Conservation (phyloP, 345 rosid genomes). For the Nephelium lappaceum region DNA sequence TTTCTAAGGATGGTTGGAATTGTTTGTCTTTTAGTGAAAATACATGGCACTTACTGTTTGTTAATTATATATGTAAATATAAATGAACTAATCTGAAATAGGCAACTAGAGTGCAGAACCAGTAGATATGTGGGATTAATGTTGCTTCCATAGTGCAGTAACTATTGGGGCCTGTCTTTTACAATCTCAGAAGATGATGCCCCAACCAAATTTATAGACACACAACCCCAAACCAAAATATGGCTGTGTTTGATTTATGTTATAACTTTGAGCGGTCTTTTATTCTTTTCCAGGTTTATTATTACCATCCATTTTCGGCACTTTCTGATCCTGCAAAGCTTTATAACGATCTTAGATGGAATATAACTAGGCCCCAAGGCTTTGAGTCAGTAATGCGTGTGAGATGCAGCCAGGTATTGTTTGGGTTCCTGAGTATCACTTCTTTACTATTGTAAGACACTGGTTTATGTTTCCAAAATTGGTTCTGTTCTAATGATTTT, state of each 20-base stretch:
- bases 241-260: not conserved
- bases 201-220: not conserved
- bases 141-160: not conserved
- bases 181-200: not conserved
- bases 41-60: not conserved
- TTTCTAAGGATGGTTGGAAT: constrained; percentile 5
- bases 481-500: constrained; percentile 15
- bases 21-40: not conserved
- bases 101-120: not conserved
- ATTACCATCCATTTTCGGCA: constrained; percentile 90
- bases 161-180: not conserved
- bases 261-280: constrained; percentile 9
- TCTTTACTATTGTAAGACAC: not conserved
- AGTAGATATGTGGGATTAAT: constrained; percentile 1
- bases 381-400: constrained; percentile 99
- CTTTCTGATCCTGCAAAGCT: constrained; percentile 92
- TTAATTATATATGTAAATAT: not conserved
- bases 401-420: constrained; percentile 87
- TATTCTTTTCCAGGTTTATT: constrained; percentile 69
- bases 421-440: not conserved
- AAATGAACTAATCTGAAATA: not conserved
- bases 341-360: constrained; percentile 98
- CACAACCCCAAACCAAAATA: not conserved
- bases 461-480: constrained; percentile 8
- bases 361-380: constrained; percentile 96